These are phyloP conservation scores for Cytospora leucostoma DNA, from an alignment of 2,329 filamentous ascomycete genomes.

Conservation along the genomic window DNA sequence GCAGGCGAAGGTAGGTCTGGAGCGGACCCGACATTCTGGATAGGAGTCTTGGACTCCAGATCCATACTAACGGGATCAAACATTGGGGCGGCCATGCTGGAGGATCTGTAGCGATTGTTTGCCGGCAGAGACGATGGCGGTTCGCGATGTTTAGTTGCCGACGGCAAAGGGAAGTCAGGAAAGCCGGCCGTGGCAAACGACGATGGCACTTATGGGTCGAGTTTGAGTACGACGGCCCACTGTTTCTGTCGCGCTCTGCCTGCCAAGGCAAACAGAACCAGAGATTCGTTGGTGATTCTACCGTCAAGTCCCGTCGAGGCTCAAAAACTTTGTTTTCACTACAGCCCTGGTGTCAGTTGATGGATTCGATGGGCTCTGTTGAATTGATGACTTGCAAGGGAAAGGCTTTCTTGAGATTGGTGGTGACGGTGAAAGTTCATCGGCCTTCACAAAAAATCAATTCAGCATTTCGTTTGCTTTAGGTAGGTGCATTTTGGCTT, in stretches of 20 bases:
- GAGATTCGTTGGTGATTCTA: not conserved
- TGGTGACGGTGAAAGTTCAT: not conserved
- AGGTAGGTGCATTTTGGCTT: not conserved
- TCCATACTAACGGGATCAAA: slow-evolving; percentile 10
- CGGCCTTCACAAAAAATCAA: not conserved
- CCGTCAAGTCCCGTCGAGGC: not conserved
- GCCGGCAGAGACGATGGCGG: slow-evolving; percentile 9
- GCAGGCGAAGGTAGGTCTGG: slow-evolving; percentile 18
- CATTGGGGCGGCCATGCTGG: slow-evolving; percentile 3
- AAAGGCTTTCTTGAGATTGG: not conserved
- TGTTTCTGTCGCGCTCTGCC: not conserved
- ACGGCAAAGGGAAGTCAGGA: not conserved
- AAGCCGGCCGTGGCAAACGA: not conserved
- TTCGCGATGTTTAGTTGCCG: slow-evolving; percentile 2
- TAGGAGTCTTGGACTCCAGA: slow-evolving; percentile 14
- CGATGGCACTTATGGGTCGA: not conserved
- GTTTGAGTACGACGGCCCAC: not conserved
- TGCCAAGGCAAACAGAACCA: not conserved
- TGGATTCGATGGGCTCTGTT: not conserved
- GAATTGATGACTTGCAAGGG: not conserved
- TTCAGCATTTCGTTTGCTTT: not conserved
- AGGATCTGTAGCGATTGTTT: not conserved
- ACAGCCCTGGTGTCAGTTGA: not conserved
- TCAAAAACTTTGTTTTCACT: not conserved
- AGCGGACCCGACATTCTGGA: slow-evolving; percentile 18